A percentile compares a stretch with the other conserved stretches of the same genome.
phyloP scores from a whole-genome alignment of 345 rosid genomes.

The Lepidium sativum region DNA sequence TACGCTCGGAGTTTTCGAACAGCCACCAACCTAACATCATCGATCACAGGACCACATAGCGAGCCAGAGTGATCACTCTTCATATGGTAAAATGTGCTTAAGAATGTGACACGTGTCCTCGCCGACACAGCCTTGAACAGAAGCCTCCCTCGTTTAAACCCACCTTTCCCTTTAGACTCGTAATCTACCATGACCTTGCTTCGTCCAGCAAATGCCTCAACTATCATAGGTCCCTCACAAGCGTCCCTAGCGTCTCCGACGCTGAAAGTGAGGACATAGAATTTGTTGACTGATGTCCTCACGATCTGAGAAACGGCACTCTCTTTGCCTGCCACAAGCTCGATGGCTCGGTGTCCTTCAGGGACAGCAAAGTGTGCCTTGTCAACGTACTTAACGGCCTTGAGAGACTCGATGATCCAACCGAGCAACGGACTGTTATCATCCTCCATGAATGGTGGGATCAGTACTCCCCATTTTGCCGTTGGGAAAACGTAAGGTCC shows the following conservation, averaged over 20 bases:
- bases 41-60: constrained; percentile 73
- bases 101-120: constrained; percentile 51
- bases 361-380: constrained; percentile 51
- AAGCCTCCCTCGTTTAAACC: constrained; percentile 36
- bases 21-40: constrained; percentile 47
- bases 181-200: constrained; percentile 38
- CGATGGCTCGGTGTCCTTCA: constrained; percentile 44
- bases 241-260: constrained; percentile 53
- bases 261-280: constrained; percentile 44
- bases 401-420: constrained; percentile 80
- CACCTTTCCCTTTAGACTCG: constrained; percentile 57
- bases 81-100: constrained; percentile 57
- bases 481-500: constrained; percentile 56
- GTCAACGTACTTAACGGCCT: constrained; percentile 68
- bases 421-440: constrained; percentile 62
- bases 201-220: constrained; percentile 60
- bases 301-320: constrained; percentile 60
- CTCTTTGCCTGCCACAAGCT: constrained; percentile 72
- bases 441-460: constrained; percentile 67
- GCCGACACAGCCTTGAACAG: constrained; percentile 42
- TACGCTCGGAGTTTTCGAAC: constrained; percentile 23
- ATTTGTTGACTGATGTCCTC: constrained; percentile 31
- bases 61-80: constrained; percentile 59
- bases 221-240: constrained; percentile 55
- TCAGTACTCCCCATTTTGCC: constrained; percentile 49